A percentile compares a stretch with the other conserved stretches of the same genome.
phyloP scores from a whole-genome alignment of 2,329 filamentous ascomycete species.

The Fusarium sp. region DNA sequence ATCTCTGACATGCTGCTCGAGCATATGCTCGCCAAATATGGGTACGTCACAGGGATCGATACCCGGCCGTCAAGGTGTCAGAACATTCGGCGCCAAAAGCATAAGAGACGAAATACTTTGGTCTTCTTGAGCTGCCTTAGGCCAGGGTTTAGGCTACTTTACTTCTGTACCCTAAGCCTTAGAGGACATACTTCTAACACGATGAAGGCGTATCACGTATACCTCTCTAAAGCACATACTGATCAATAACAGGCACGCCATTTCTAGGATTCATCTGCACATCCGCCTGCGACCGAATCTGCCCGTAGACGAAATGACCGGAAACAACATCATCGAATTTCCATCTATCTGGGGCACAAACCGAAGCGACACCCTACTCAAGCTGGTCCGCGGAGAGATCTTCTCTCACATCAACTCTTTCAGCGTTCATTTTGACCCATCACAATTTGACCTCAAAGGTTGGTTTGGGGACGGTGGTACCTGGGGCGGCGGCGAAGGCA shows the following conservation, averaged over 20 bases:
- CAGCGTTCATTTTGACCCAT: neutral
- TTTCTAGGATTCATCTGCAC: neutral
- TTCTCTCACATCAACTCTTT: neutral
- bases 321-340: too few species aligned
- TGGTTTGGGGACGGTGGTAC: neutral
- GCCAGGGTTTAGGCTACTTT: too few species aligned
- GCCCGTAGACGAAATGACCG: too few species aligned
- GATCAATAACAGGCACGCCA: fast-evolving
- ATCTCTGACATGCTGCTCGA: neutral
- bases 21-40: neutral
- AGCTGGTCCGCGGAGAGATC: neutral
- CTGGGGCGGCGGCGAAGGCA: too few species aligned
- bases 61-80: too few species aligned
- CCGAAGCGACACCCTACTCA: neutral
- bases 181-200: too few species aligned
- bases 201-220: neutral
- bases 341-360: neutral
- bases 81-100: too few species aligned
- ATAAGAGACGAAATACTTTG: too few species aligned
- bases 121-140: too few species aligned
- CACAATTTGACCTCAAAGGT: neutral
- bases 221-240: neutral
- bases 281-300: neutral
- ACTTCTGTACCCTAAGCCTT: too few species aligned
- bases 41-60: neutral